These are phyloP conservation scores for Lithohypha guttulata DNA, from an alignment of 2,329 filamentous ascomycete genomes.

Conservation along the genomic window DNA sequence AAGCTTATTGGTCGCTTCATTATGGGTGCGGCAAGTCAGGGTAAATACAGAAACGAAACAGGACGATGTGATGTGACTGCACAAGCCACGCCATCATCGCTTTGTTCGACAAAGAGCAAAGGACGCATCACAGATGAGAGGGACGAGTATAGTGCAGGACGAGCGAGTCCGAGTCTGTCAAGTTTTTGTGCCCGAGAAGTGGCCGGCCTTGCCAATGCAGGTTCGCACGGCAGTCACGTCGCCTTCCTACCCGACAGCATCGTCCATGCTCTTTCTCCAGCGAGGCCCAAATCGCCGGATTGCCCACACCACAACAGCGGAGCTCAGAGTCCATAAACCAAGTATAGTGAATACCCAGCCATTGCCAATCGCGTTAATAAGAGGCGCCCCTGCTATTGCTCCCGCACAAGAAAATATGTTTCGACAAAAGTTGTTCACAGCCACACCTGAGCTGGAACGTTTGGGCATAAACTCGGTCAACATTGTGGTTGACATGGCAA, in stretches of 20 bases:
- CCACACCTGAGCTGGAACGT: constrained; percentile 60
- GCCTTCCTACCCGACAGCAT: too few relatives aligned
- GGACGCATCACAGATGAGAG: too few relatives aligned
- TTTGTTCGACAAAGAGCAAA: too few relatives aligned
- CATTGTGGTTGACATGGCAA: constrained; percentile 66
- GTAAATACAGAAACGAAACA: not conserved
- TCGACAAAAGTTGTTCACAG: constrained; percentile 61
- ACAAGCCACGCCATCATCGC: too few relatives aligned
- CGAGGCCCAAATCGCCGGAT: constrained; percentile 35
- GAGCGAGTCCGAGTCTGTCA: too few relatives aligned
- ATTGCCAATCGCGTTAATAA: constrained; percentile 59
- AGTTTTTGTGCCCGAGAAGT: too few relatives aligned
- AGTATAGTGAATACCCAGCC: constrained; percentile 65
- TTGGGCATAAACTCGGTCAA: constrained; percentile 73
- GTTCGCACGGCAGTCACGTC: too few relatives aligned
- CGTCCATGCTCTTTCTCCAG: constrained; percentile 20
- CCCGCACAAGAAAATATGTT: constrained; percentile 70
- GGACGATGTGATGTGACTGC: too few relatives aligned
- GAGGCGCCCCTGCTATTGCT: constrained; percentile 56
- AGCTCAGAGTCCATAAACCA: constrained; percentile 46
- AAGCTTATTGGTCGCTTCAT: constrained; percentile 1
- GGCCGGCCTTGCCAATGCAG: too few relatives aligned
- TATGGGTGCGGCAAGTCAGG: constrained; percentile 3
- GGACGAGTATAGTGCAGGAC: too few relatives aligned
- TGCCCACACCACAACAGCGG: constrained; percentile 46